Base-by-base conservation (phyloP, 1,284 basidiomycete genomes). In the Moesziomyces sp. region DNA sequence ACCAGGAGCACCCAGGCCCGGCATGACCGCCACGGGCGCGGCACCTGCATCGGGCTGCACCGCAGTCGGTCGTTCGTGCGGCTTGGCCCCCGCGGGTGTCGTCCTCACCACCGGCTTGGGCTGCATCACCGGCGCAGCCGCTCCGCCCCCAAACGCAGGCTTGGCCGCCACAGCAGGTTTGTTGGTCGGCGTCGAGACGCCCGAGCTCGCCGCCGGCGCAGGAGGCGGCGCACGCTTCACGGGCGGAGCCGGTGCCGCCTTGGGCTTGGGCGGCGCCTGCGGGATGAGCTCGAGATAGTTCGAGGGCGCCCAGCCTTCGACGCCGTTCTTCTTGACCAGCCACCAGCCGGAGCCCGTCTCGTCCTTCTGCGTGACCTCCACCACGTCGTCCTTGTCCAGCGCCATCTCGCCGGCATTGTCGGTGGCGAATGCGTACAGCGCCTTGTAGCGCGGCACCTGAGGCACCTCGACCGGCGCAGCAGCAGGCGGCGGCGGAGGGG, bases 221-320 rank as follows among this genome's bases (percentile, higher is more conserved):
- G 85, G 76, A 35, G 84, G 87, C 10, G 86, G 80, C 9, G 84
- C 79, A 70, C 74, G 30, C 81, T 78, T 45, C 79, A 62, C 52
- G 75, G 77, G 71, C 11, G 74, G 68, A 1, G 76, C 76, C 7
- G 68, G 62, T 21, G 74, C 81, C 40, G 83, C 80, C 38, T 67
- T 73, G 13, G 74, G 83, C 75, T 64, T 85, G 0, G 92, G 91
- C 0, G 89, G 87, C 8, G 93, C 89, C 0, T 91, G 88, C 0
- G 89, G 86, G 21, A 89, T 87, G 19, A 71, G 56, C 53, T 85
- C 86, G 68, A 86, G 94, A 93, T 63, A 97, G 97, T 81, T 98
- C 93, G 88, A 93, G 91, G 88, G 94, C 18, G 94, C 92, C 95
- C 95, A 99, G 16, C 94, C 96, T 84, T 98, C 94, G 23, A 87